Base-by-base conservation (phyloP, 148 eudicot species). In the Camellia granthamiana region DNA sequence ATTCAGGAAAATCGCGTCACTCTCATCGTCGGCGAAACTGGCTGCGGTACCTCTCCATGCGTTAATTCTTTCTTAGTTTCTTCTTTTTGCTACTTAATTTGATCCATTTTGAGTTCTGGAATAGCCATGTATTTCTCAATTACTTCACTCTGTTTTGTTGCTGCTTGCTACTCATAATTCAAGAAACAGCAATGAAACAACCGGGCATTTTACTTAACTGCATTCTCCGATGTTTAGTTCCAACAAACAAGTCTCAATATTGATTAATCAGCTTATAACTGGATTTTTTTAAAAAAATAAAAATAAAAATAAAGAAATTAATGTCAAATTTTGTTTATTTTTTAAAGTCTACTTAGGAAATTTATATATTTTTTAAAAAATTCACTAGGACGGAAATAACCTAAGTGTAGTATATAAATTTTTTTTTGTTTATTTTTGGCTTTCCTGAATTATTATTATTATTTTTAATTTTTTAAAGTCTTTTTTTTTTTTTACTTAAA, bases 1-100 rank as follows among this genome's bases (percentile, higher is more conserved):
- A 93, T 95, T 52, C 76, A 77, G 80, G 92, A 93, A 82, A 95
- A 95, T 90, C 92, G 98, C 62, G 97, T 93, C 76, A 95, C 98
- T 76, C 84, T 95, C 52, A 93, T 95, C 82, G 90, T 95, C 56
- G 98, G 97, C 44, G 98, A 95, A 86, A 87, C 98, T 15, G 98
- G 98, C 52, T 95, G 98, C 78, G 98, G 98, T 95, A 87, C 46
- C n/a, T 56, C 65, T 43, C 42, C 1, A 5, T 41, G 56, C 14
- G 62, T 16, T 69, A 19, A 67, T 61, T n/a, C 6, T 68, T 18
- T 13, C 3, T 61, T 55, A 69, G 18, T 42, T 11, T 4, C 15
- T 47, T 5, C 68, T 75, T 18, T 0, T 30, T 30, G 38, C 38
- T 30, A 30, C 15, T 62, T 76, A 6, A 21, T 76, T 30, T 30